phyloP scores from a whole-genome alignment of 306 rosid genomes.

The Lupinus albus region DNA sequence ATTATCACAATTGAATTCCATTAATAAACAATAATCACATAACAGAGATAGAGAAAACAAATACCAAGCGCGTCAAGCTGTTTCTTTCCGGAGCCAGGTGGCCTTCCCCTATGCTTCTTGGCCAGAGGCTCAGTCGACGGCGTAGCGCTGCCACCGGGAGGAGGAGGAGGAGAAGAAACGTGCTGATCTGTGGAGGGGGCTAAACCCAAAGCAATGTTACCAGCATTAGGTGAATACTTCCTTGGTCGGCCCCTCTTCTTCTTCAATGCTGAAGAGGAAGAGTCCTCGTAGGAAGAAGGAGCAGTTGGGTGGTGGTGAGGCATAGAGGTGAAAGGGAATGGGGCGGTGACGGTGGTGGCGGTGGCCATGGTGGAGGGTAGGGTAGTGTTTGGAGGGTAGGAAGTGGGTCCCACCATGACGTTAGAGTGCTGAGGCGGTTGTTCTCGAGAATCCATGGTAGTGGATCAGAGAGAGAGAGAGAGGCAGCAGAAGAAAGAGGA shows the following conservation, averaged over 20 bases:
- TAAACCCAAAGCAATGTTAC: constrained; percentile 70
- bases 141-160: constrained; percentile 42
- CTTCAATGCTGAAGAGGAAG: constrained; percentile 52
- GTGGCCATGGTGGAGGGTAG: constrained; percentile 52
- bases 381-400: constrained; percentile 41
- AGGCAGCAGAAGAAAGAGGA: too few relatives aligned
- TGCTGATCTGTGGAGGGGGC: constrained; percentile 48
- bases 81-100: constrained; percentile 76
- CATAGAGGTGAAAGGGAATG: constrained; percentile 59
- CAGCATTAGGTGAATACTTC: constrained; percentile 64
- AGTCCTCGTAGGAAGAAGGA: constrained; percentile 52
- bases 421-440: constrained; percentile 40
- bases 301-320: constrained; percentile 38
- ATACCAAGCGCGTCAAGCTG: constrained; percentile 69
- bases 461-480: not conserved
- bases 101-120: constrained; percentile 76
- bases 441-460: constrained; percentile 73
- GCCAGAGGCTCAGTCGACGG: constrained; percentile 59
- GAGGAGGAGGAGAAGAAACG: constrained; percentile 43
- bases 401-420: constrained; percentile 51
- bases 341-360: constrained; percentile 47
- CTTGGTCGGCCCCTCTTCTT: constrained; percentile 91
- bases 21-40: not conserved
- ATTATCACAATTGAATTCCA: not conserved
- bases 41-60: not conserved